Evolutionary conservation across 2,329 filamentous ascomycete species (phyloP), one percentile per base, ranked within the genome.

Genomic region (Beauveria varroae): DNA sequence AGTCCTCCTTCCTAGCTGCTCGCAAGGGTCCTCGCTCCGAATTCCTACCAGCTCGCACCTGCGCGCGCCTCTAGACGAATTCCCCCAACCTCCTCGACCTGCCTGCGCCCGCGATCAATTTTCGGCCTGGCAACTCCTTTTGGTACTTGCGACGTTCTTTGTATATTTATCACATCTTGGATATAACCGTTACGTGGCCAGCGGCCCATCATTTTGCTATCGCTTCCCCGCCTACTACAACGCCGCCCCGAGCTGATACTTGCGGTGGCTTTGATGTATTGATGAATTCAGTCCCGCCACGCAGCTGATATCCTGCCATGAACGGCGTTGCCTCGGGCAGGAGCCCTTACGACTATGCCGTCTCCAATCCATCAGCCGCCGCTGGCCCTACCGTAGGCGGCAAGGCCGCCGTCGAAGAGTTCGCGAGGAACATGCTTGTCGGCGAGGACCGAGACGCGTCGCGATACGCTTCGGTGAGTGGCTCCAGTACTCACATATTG

Each of bases 321-420:
- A 78, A 76, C 65, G 72, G 71, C 60, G 75, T 75, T 66, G 68
- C 70, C 62, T 69, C 69, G 61, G 69, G 71, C 64, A 68, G 69
- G 64, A 66, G 68, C 63, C 71, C 69, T 47, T 74, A 74, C 65
- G 74, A 73, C 68, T 75, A 74, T 63, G 72, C 70, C 62, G 64
- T 61, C 43, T 67, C 68, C 64, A 65, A 71, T 64, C 64, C 71
- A 72, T 43, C 69, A 71, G 24, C 70, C 71, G 50, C 62, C 68
- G 43, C 63, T 68, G 3, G 64, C 69, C 66, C 69, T 69, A 73
- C 57, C 70, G 68, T 57, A 78, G 44, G 73, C 50, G 75, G 75
- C 57, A 83, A 80, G 67, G 75, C 76, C 22, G 75, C 86, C 62
- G 76, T 84, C 56, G 81, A 87, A 60, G 83, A 82, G 49, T 89